phyloP scores from a whole-genome alignment of 495 filamentous ascomycete species.

The Aspergillus homomorphus region DNA sequence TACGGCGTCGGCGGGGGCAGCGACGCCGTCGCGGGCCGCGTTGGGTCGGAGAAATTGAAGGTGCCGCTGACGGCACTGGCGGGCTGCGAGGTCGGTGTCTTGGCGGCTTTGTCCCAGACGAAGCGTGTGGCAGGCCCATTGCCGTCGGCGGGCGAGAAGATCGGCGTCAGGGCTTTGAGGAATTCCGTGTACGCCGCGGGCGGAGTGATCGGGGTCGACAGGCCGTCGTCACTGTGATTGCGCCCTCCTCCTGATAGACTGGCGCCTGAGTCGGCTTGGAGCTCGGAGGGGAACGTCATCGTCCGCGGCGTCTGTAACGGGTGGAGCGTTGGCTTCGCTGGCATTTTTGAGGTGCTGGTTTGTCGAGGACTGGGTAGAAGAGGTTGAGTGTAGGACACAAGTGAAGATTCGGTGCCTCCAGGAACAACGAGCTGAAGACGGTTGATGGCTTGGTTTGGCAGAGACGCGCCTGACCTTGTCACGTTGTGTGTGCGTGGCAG shows the following conservation, averaged over 20 bases:
- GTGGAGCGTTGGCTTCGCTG: constrained; percentile 63
- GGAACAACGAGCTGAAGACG: not conserved
- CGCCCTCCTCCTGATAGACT: constrained; percentile 43
- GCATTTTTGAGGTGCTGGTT: constrained; percentile 34
- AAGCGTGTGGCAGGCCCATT: constrained; percentile 34
- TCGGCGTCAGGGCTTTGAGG: constrained; percentile 73
- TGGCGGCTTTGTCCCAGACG: constrained; percentile 21
- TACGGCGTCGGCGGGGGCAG: constrained; percentile 38
- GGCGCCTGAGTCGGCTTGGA: constrained; percentile 38
- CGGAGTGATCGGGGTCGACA: constrained; percentile 86
- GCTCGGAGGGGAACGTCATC: constrained; percentile 74
- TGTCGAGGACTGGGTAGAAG: not conserved
- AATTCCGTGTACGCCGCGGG: constrained; percentile 90
- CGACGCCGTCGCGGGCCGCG: constrained; percentile 30
- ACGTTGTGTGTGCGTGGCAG: constrained; percentile 5
- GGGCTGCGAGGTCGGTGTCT: constrained; percentile 38
- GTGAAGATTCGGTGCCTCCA: not conserved
- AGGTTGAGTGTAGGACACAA: not conserved
- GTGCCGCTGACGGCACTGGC: constrained; percentile 37
- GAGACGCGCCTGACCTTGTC: constrained; percentile 1
- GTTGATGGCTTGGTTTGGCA: not conserved
- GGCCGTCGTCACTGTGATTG: constrained; percentile 42
- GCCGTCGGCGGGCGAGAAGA: constrained; percentile 45
- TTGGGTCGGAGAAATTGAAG: constrained; percentile 22
- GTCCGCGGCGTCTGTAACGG: constrained; percentile 76